Evolutionary conservation across 2,329 filamentous ascomycete species (phyloP), one percentile per base, ranked within the genome.

Genomic region (Aspergillus flavus): DNA sequence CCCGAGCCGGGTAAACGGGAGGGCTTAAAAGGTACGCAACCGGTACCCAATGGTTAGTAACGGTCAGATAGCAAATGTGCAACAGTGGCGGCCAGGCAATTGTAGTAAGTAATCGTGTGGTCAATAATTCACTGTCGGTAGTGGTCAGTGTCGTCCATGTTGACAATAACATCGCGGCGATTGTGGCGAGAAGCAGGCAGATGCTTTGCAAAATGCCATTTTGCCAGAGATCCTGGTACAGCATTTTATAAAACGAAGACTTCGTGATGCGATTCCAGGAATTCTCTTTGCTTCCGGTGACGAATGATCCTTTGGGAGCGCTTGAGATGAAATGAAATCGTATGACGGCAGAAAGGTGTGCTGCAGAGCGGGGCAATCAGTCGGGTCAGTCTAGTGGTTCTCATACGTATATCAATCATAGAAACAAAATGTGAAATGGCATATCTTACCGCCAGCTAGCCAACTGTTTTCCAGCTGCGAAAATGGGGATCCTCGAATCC

Each of bases 31-130:
- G 32, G 57, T 72, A 69, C 2, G 57, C 45, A 9, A 73, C 57
- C 0, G 72, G 70, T 0, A 71, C 66, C 66, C 65, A 69, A 11
- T 70, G 66, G 30, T 66, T 68, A 26, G 41, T 52, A 19, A 69
- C 28, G 4, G 61, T 55, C 21, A 72, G 58, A 16, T 69, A 63
- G 36, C 55, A 66, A 7, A 72, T 59, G 14, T 72, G 66, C 26
- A 72, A 54, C 26, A 73, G 34, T 6, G 71, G 70, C 1, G 72
- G 72, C 66, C 68, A 73, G 3, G 65, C 68, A 28, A 69, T 21
- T 6, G 67, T 66, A 0, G 66, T 67, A 2, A 72, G 52, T 11
- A 68, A 21, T 16, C 48, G 26, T 9, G n/a, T 23, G 4, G 32
- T 41, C 10, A 59, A 11, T 3, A 30, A 14, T 5, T 12, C 12